Conservation (phyloP, 2,329 filamentous ascomycete species). For the Xylariaceae sp. region DNA sequence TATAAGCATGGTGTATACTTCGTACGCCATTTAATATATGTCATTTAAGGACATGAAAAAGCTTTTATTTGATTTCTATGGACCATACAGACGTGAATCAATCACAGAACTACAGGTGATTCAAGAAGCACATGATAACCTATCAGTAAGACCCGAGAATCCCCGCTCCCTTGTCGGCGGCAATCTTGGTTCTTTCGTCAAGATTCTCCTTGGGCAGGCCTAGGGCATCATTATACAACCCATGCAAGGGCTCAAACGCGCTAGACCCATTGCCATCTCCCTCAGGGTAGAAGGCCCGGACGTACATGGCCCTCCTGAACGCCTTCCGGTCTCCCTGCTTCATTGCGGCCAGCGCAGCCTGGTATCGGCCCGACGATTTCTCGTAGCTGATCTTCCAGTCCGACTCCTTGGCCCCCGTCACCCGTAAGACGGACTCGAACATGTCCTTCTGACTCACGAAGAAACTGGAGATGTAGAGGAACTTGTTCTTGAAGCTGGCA, state of each 20-base stretch:
- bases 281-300: background rate
- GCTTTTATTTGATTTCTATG: no score
- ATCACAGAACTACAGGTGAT: no score
- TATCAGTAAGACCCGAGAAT: no score
- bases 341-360: background rate
- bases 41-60: no score
- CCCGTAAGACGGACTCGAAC: conserved; percentile 61
- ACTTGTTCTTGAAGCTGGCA: conserved; percentile 50
- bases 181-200: background rate
- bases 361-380: background rate
- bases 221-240: background rate
- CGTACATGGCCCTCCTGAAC: background rate
- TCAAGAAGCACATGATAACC: no score
- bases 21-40: no score
- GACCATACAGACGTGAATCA: no score
- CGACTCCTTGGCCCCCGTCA: conserved; percentile 56
- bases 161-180: background rate
- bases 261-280: background rate
- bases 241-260: background rate
- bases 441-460: conserved; percentile 65
- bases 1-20: no score
- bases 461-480: conserved; percentile 59
- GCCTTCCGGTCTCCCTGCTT: background rate
- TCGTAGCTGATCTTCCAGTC: conserved; percentile 40
- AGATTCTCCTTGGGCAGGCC: background rate